phyloP scores from a whole-genome alignment of 2,329 filamentous ascomycete genomes.

The Pseudocercospora musae region DNA sequence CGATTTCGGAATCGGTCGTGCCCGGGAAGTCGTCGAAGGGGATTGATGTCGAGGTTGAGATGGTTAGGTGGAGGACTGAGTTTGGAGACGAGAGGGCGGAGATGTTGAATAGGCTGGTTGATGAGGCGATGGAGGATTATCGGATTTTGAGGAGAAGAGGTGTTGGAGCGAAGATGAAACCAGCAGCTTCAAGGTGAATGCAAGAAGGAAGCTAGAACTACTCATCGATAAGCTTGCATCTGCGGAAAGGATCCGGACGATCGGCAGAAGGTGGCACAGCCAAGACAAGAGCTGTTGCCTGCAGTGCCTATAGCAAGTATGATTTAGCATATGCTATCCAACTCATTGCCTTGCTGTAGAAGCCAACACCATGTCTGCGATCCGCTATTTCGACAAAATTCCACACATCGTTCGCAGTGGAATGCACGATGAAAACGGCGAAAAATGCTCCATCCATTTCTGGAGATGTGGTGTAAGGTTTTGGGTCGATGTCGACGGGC shows the following conservation, averaged over 20 bases:
- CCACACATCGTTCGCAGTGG: slow-evolving; percentile 14
- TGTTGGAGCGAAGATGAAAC: neutral
- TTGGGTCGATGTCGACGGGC: slow-evolving; percentile 1
- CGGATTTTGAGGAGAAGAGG: neutral
- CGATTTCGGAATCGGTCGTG: neutral
- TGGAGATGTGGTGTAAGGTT: slow-evolving; percentile 9
- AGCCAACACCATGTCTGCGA: slow-evolving; percentile 5
- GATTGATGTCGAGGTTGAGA: neutral
- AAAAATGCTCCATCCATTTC: slow-evolving; percentile 10
- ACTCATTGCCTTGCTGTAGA: neutral
- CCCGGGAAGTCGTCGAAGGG: neutral
- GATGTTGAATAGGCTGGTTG: neutral
- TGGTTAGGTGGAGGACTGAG: neutral
- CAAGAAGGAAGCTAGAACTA: too few species aligned
- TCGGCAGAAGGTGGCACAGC: neutral
- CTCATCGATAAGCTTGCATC: neutral
- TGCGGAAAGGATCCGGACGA: neutral
- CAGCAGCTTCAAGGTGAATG: neutral
- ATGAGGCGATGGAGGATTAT: neutral
- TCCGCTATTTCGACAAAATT: slow-evolving; percentile 5
- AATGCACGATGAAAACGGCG: slow-evolving; percentile 6
- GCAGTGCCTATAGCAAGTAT: neutral
- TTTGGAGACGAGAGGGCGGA: neutral
- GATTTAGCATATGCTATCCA: neutral
- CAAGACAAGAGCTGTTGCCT: neutral